Base-by-base conservation (phyloP, 345 rosid genomes). In the Arabidopsis thaliana region DNA sequence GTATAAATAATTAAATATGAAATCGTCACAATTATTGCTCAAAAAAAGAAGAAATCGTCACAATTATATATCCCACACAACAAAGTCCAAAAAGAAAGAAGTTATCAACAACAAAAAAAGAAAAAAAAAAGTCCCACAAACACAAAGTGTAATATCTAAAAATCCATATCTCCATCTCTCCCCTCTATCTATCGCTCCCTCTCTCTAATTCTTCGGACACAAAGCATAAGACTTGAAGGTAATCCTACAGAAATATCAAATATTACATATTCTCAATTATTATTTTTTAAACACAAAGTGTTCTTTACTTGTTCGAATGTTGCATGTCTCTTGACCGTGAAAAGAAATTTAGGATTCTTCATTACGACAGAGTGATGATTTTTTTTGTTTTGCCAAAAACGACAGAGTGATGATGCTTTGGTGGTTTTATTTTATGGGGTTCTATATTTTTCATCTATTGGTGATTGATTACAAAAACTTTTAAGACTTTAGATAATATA, bases 391-490 rank as follows among this genome's bases (percentile, higher is more conserved):
- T 16, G 20, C 20, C 20, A 16, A 16, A 16, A 16, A 16, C 20
- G 20, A 16, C 20, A 16, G 20, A 41, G 45, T 41, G n/a, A 41
- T 41, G n/a, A 12, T 41, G 6, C 14, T 41, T 41, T 3, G n/a
- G 45, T 12, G 45, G 14, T 11, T 41, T 10, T 28, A 41, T 14
- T 41, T 41, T 41, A 41, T 28, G 30, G 30, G 30, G 30, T 28
- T 28, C 30, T 28, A 28, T 28, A 28, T 28, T 11, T 41, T 41
- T 41, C 45, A 12, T 41, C 45, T 41, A 41, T 12, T 0, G 45
- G 6, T 41, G 14, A 41, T 48, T 48, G 10, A 52, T 51, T 40
- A 69, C 40, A 30, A 74, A 55, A 48, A 55, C 45, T 11, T 11
- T 41, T 12, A 12, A 11, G 44, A 40, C 44, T 10, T 3, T 3